Base-by-base conservation (phyloP, 2,329 filamentous ascomycete species). In the Colletotrichum limetticola region DNA sequence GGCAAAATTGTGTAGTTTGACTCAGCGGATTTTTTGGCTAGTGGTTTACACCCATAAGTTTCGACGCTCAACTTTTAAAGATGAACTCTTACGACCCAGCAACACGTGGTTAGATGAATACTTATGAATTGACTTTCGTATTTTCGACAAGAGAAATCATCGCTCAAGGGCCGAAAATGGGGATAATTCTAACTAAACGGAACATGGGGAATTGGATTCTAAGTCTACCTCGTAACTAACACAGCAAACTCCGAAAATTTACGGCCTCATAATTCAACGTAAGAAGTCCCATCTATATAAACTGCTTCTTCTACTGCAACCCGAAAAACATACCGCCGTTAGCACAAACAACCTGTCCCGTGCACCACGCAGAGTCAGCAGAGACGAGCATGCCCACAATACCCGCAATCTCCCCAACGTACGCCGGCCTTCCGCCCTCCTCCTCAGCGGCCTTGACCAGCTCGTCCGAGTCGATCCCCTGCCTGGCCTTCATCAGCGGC, bases 261-360 rank as follows among this genome's bases (percentile, higher is more conserved):
- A 26, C 2, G 55, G 60, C 64, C 28, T 55, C 53, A 32, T 32
- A 14, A 28, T 35, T n/a, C 19, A 49, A 49, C 19, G 8, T n/a
- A 22, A 19, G 4, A 22, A 22, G 42, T 49, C 42, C 8, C 8
- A 9, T 49, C 42, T n/a, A 22, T 22, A 11, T 16, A 26, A 26
- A 30, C 22, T 3, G 22, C 28, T 57, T 14, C 2, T 26, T 49
- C 55, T 74, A 76, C 64, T 79, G 81, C 81, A 83, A 81, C 22
- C 75, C 75, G 19, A 79, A 72, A 65, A 85, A 66, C 90, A 95
- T 91, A 7, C 94, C 94, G 1, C 94, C 94, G 79, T 96, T 96
- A 8, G 93, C 93, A 83, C 92, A 94, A 4, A 97, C 89, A 28
- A 95, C 92, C 81, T 92, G 93, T 1, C 94, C 94, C 0, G 94